Conservation (phyloP, 2,329 filamentous ascomycete genomes). For the Penicillium sp. region DNA sequence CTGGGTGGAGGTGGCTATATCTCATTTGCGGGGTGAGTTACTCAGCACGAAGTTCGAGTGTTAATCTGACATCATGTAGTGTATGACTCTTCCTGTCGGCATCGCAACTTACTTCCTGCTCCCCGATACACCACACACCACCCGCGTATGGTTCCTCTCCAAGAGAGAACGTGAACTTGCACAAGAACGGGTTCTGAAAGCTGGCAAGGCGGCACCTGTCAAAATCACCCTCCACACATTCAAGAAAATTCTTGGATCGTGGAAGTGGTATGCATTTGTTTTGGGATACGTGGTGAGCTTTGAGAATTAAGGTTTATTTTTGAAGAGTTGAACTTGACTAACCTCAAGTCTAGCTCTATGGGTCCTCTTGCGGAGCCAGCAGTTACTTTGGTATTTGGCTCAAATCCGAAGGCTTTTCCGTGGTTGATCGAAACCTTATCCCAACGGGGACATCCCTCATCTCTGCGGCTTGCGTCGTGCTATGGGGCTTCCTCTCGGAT, state of each 20-base stretch:
- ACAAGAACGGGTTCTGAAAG: slow-evolving; percentile 48
- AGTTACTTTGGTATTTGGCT: slow-evolving; percentile 25
- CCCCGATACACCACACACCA: slow-evolving; percentile 48
- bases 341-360: slow-evolving; percentile 19
- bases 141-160: slow-evolving; percentile 44
- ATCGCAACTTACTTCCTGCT: slow-evolving; percentile 46
- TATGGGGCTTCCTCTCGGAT: slow-evolving; percentile 16
- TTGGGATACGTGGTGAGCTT: slow-evolving; percentile 29
- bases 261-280: slow-evolving; percentile 31
- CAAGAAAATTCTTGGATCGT: slow-evolving; percentile 23
- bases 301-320: background rate
- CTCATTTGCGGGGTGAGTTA: slow-evolving; percentile 22
- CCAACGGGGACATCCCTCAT: slow-evolving; percentile 20
- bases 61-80: slow-evolving; percentile 5
- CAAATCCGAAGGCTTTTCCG: slow-evolving; percentile 21
- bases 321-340: background rate
- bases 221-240: slow-evolving; percentile 24
- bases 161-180: slow-evolving; percentile 43
- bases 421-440: slow-evolving; percentile 24
- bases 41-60: background rate
- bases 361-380: slow-evolving; percentile 28
- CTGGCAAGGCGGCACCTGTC: slow-evolving; percentile 31
- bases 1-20: slow-evolving; percentile 39
- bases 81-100: slow-evolving; percentile 51
- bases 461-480: slow-evolving; percentile 17